Evolutionary conservation across 2,329 filamentous ascomycete species (phyloP).

Genomic region (Aureobasidium sp.): DNA sequence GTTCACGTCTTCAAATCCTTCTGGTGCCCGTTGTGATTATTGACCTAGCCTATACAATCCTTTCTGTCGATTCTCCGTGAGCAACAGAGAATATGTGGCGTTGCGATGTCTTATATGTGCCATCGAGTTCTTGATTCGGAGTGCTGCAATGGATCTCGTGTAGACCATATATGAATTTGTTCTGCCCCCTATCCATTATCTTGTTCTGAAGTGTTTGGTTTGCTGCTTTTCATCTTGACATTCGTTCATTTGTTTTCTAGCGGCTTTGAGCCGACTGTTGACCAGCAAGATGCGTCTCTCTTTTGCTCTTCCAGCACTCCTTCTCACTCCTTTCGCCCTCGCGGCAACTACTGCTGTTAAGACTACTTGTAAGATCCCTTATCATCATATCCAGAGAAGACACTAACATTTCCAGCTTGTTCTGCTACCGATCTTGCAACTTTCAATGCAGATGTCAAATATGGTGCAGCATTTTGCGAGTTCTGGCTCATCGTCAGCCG

Average conservation of each 20-base stretch:
- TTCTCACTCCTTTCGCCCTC: conserved; percentile 7
- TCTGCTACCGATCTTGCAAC: not conserved
- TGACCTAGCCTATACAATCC: not conserved
- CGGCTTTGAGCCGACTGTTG: conserved; percentile 2
- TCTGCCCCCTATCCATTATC: not conserved
- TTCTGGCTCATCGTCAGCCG: conserved; percentile 4
- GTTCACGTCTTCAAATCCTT: not conserved
- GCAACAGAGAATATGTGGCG: not conserved
- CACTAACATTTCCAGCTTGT: not conserved
- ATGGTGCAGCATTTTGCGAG: not conserved
- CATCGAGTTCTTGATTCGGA: not conserved
- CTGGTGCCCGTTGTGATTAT: conserved; percentile 1
- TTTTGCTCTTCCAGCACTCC: conserved; percentile 7
- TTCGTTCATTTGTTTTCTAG: not conserved
- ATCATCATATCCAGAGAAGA: not conserved
- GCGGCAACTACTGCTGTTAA: not conserved
- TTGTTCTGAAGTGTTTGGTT: not conserved
- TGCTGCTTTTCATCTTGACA: conserved; percentile 1
- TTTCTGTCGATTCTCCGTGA: not conserved
- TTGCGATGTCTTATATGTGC: conserved; percentile 8
- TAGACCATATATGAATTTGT: conserved; percentile 3
- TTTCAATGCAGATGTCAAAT: conserved; percentile 3
- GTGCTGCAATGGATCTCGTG: not conserved
- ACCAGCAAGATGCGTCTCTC: conserved; percentile 9
- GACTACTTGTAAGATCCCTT: not conserved